Base-by-base conservation (phyloP, 805 yeast species). In the Kluyveromyces dobzhanskii region DNA sequence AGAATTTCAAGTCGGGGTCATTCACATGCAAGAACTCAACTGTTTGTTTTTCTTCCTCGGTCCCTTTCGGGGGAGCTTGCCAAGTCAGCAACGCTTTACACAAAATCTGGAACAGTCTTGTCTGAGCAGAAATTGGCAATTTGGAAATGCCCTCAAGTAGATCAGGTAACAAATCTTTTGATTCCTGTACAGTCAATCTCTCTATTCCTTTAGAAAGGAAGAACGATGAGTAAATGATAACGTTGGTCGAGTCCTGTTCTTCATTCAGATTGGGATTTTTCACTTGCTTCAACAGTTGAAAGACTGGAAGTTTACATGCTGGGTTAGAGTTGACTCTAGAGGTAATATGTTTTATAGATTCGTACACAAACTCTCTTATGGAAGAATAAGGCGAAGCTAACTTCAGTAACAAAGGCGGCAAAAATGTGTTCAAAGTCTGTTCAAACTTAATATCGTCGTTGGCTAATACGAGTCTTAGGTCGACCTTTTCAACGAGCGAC, bases 341-440 rank as follows among this genome's bases (percentile, higher is more conserved):
- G 37, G 82, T 68, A 11, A 85, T 51, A 53, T 84, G 79, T 43
- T 78, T 78, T 28, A 86, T 67, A 9, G 80, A 72, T 45, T 77
- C 76, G 24, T 81, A 65, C 2, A 88, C 79, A 28, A 81, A 79
- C 19, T 71, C 64, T 44, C 92, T 70, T 1, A 84, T 95, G 12
- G 72, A 63, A 0, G 67, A 63, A 56, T 82, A 73, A 3, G 79
- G 72, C 12, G 96, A 86, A 2, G 81, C 74, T 38, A 88, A 67
- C 55, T 90, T 90, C 44, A 88, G 64, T 26, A 90, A 61, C 19
- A 90, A 54, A 1, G 98, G 96, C 1, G 85, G 70, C 31, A 90
- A 66, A 52, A 81, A 90, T 1, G 73, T 59, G 9, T 69, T 67
- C 30, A 92, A 56, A 4, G 79, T 61, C 2, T 70, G 53, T 51